Base-by-base conservation (phyloP, 345 rosid genomes). In the Excoecaria cochinchinensis region DNA sequence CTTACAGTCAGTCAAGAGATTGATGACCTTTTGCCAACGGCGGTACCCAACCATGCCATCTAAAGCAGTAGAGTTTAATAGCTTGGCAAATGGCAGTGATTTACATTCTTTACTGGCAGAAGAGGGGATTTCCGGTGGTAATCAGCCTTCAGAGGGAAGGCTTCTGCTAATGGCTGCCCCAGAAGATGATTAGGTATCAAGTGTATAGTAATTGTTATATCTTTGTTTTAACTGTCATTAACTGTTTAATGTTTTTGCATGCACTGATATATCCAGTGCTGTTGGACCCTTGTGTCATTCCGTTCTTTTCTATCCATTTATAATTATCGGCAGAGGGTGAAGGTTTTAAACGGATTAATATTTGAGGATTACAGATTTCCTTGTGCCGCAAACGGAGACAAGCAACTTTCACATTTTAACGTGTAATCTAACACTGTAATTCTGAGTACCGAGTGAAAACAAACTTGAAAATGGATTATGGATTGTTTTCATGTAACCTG, bases 31-130 rank as follows among this genome's bases (percentile, higher is more conserved):
- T 80, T 95, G 97, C 79, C 98, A 95, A 79, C 85, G 97, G 31
- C 94, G 97, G 19, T 95, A 93, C 68, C 98, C 99, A 24, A 84
- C 97, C 3, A 79, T 89, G 86, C 97, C 98, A 36, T 95, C 99
- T 16, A 95, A 93, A 83, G 99, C 98, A 1, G 93, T 93, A 2
- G 99, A 95, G 85, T 95, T 95, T 84, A 95, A 95, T 80, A 93
- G 99, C 87, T 84, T 95, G 83, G 99, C 98, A 40, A 95, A 95
- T 38, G 98, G 97, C 44, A 95, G 98, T 40, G 98, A 93, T 70
- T 77, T 95, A 65, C 97, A 93, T 80, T 91, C 98, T 10, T 82
- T 95, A 71, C 88, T 95, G 1, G 88, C 96, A 10, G 97, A 95
- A 81, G 98, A 93, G 85, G 79, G 85, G 55, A 42, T 69, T 76